Evolutionary conservation across 306 rosid species (phyloP), one percentile per base, ranked within the genome.

Genomic region (Quercus cerris): DNA sequence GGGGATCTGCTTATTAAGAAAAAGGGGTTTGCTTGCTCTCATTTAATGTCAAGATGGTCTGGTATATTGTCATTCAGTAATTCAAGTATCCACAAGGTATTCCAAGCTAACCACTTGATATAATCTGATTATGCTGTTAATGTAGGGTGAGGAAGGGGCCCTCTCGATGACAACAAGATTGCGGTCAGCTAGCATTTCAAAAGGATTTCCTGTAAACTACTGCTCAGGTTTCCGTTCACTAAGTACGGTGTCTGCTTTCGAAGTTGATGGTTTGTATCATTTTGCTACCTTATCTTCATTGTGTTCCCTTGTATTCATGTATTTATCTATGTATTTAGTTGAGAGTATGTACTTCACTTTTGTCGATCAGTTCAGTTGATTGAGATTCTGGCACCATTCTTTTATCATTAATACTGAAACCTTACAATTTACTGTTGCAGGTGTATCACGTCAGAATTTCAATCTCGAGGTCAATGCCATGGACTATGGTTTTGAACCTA

Each of bases 101-200:
- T 70, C 23, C 19, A 73, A 74, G 66, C 44, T 75, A 85, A 75
- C 58, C 41, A 80, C 66, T 71, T 75, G 54, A 49, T 80, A 35
- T 64, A 25, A 18, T 76, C 52, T 87, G 70, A 70, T 78, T 78
- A 70, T 82, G 82, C 70, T 75, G 67, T 70, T 80, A 72, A 61
- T 82, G 69, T 70, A 93, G 99, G 99, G 99, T 71, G 99, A 93
- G 85, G 98, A 95, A 90, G 98, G 99, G 51, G 99, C 97, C 57
- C 94, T 95, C 78, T 95, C 99, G 25, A 89, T 95, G 97, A 93
- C 99, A 44, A 95, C 99, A 2, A 89, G 94, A 84, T 86, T 87
- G 85, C 90, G 98, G 76, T 86, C 97, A 33, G 86, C 1, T 63
- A 74, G 76, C 86, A 80, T 85, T 55, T 85, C 91, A 2, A 91